Evolutionary conservation across 345 rosid genomes (phyloP).

Genomic region (Bretschneidera sinensis): DNA sequence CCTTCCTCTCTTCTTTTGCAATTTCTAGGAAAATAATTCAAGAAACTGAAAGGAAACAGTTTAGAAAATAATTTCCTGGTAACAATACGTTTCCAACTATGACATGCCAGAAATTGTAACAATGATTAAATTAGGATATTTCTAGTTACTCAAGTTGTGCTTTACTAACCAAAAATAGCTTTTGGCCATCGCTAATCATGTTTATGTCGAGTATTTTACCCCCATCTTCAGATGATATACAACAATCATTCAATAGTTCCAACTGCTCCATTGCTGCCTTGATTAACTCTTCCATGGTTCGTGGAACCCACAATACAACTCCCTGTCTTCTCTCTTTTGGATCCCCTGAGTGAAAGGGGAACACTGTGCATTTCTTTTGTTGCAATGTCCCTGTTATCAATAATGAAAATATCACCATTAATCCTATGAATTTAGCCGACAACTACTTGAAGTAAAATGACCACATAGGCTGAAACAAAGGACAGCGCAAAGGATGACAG

Average conservation of each 20-base stretch:
- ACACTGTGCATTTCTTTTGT: constrained; percentile 58
- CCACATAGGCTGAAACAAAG: neutral
- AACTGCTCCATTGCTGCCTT: constrained; percentile 36
- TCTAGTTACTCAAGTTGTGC: neutral
- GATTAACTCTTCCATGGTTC: constrained; percentile 54
- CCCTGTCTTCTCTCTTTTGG: constrained; percentile 43
- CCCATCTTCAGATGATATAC: constrained; percentile 50
- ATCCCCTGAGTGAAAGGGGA: constrained; percentile 55
- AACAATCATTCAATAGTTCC: constrained; percentile 24
- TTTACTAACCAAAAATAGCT: constrained; percentile 37
- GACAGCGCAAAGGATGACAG: too few species aligned
- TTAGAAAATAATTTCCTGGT: too few species aligned
- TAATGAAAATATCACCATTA: neutral
- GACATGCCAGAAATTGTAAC: too few species aligned
- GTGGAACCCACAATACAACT: constrained; percentile 64
- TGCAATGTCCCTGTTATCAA: constrained; percentile 14
- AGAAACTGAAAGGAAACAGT: too few species aligned
- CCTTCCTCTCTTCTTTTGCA: too few species aligned
- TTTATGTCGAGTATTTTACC: constrained; percentile 51
- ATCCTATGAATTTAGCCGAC: constrained; percentile 12
- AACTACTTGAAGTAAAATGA: neutral
- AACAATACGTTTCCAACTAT: too few species aligned
- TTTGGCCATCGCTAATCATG: constrained; percentile 59
- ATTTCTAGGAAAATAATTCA: too few species aligned
- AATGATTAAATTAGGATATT: too few species aligned